Evolutionary conservation across 805 yeast species (phyloP).

Genomic region (Saccharomycopsis fermentans): DNA sequence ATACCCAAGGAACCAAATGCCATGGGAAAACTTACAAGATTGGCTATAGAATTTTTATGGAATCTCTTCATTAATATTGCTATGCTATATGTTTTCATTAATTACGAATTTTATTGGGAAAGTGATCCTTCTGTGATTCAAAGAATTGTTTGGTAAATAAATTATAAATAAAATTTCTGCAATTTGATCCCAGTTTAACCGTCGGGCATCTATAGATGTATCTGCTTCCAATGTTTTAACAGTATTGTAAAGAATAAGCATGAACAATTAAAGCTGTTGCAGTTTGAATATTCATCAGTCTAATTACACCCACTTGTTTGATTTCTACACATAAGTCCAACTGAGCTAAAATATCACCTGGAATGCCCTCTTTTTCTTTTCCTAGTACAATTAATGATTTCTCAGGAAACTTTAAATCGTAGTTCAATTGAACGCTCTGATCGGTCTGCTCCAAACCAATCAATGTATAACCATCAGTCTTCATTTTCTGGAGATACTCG

Average conservation of each 20-base stretch:
- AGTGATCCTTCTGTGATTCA: constrained; percentile 48
- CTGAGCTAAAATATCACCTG: constrained; percentile 73
- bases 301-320: constrained; percentile 81
- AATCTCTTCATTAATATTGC: constrained; percentile 42
- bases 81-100: constrained; percentile 46
- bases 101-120: constrained; percentile 58
- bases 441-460: constrained; percentile 93
- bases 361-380: constrained; percentile 83
- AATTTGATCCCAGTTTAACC: too few species aligned
- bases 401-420: constrained; percentile 59
- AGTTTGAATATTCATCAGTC: constrained; percentile 95
- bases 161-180: not conserved
- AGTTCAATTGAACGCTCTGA: constrained; percentile 61
- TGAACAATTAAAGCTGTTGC: constrained; percentile 93
- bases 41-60: constrained; percentile 53
- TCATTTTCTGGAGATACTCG: constrained; percentile 46
- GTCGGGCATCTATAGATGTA: not conserved
- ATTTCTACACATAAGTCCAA: constrained; percentile 84
- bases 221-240: not conserved
- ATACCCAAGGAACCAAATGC: constrained; percentile 14
- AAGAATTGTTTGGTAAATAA: constrained; percentile 75
- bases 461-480: constrained; percentile 67
- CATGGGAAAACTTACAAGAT: constrained; percentile 24
- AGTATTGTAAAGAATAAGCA: constrained; percentile 49
- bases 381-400: constrained; percentile 76